Base-by-base conservation (phyloP, 768 basidiomycete genomes). In the Daedalea quercina region DNA sequence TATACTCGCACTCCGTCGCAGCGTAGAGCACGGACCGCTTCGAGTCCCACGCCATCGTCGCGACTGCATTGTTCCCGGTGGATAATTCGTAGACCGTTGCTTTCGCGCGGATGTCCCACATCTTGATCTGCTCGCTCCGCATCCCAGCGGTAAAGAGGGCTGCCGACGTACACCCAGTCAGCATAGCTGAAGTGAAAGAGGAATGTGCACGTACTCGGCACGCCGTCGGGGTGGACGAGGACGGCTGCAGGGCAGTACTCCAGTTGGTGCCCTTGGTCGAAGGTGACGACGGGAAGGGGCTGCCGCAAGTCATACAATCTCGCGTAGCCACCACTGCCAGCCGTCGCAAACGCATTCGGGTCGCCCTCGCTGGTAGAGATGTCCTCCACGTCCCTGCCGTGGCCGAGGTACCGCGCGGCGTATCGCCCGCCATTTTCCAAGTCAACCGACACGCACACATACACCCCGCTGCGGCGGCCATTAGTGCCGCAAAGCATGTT, bases 51-150 rank as follows among this genome's bases (percentile, higher is more conserved):
- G 62, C 64, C 53, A 76, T 57, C 6, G 57, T 56, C 0, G 43
- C 44, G 1, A 76, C 74, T 1, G 50, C 31, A 53, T 76, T 78
- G 56, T 76, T 78, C 3, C 75, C 75, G 3, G 74, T 74, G 1
- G 73, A 63, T 15, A 76, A 64, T 50, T 76, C 74, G 55, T 75
- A 76, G 1, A 74, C 62, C 7, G 62, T 46, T 13, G 55, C 58
- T 13, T 58, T 61, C 0, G 70, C 68, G 34, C 74, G 71, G 12
- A 74, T 49, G 52, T 78, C 74, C 74, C 74, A 76, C 33, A 75
- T n/a, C 35, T 68, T 69, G 57, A 77, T 67, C 9, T 65, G 57
- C 52, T 76, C 66, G 4, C 58, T 57, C 4, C 44, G 40, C 24
- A 53, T 54, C 3, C 63, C 53, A 1, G 69, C 70, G 0, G 70